Evolutionary conservation across 2,329 filamentous ascomycete genomes (phyloP), one percentile per base, ranked within the genome.

Genomic region (Ophidiomyces ophidiicola): DNA sequence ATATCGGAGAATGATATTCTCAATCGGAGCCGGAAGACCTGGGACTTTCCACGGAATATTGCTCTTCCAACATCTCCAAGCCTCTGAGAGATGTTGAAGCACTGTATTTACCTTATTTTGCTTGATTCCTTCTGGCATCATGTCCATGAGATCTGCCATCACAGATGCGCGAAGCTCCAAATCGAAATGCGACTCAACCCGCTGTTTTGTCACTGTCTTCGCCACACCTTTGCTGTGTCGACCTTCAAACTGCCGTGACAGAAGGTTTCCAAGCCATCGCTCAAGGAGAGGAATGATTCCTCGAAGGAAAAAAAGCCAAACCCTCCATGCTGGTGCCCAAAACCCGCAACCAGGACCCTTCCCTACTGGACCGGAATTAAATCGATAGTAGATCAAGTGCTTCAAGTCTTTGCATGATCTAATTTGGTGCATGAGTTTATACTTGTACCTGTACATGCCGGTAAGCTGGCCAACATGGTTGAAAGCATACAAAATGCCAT

Each of bases 11-110:
- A 98, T 98, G 52, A 98, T 94, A 56, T 96, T 98, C 64, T 98
- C 90, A 47, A 98, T 96, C 0, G 90, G 88, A 10, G 92, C 92
- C 28, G 90, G 90, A 44, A 98, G 64, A 25, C 90, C 92, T 36
- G 90, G 90, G 2, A 98, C 90, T 67, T 98, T 98, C 90, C 90
- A 98, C 0, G 90, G 90, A 50, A 98, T 98, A 56, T 98, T 98
- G 64, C 87, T 94, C 78, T 98, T 98, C 90, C 90, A 98, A 67
- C 90, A 98, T 66, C 90, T 76, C 90, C 90, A 98, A 10, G 90
- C 90, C 66, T 98, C 90, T 0, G 88, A 96, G 29, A 98, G 66
- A 71, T 98, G 92, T 56, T 96, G 90, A 39, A 98, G 68, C 31
- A 98, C 88, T 1, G 87, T 94, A 61, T 98, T 94, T 61, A 98